These are phyloP conservation scores for Toxicodendron radicans DNA, from an alignment of 345 rosid species.

Conservation along the genomic window DNA sequence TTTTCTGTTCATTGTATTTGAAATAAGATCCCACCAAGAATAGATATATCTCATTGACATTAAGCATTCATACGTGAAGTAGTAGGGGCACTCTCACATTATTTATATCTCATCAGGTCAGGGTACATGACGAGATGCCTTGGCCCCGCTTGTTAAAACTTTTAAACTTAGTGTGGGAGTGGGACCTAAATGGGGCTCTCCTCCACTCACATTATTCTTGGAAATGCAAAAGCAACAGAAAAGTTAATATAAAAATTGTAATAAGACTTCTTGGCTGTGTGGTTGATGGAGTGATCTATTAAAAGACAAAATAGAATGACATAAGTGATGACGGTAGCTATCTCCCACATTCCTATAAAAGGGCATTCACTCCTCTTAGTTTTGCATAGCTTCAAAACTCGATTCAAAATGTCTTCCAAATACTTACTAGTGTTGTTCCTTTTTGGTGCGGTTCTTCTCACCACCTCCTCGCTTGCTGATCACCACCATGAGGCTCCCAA, in stretches of 20 bases:
- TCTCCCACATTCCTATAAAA: constrained; percentile 10
- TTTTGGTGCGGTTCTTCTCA: constrained; percentile 13
- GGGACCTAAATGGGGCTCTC: neutral
- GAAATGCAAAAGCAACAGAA: neutral
- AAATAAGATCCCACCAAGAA: neutral
- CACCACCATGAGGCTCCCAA: constrained; percentile 1
- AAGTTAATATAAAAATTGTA: neutral
- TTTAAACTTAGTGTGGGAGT: neutral
- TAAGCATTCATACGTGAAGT: neutral
- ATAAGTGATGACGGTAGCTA: neutral
- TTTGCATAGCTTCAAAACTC: neutral
- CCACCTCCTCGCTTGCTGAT: constrained; percentile 17
- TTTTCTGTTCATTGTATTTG: no score
- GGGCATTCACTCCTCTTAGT: neutral
- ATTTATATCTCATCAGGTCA: neutral
- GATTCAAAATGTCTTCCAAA: constrained; percentile 11
- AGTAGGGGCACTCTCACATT: neutral
- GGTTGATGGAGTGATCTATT: neutral
- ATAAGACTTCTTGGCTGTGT: neutral
- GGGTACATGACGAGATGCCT: neutral
- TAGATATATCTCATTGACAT: neutral
- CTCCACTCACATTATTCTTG: neutral
- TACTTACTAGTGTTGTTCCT: constrained; percentile 17
- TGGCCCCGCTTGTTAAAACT: neutral
- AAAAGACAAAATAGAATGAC: neutral